phyloP scores from a whole-genome alignment of 1,284 basidiomycete species.

The Mycosarcoma maydis region DNA sequence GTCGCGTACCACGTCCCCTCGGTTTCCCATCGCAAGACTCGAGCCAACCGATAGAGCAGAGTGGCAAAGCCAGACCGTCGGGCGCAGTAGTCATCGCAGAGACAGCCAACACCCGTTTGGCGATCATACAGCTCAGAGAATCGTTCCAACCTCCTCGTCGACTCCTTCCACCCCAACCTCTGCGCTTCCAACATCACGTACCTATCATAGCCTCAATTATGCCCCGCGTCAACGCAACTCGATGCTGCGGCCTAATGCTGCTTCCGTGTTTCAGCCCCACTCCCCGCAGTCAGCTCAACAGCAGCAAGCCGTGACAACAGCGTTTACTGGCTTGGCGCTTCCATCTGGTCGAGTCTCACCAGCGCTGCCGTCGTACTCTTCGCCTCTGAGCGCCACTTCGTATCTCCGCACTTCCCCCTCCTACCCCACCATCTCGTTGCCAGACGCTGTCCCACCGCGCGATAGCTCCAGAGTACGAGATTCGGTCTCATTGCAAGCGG shows the following conservation, averaged over 20 bases:
- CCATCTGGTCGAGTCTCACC: constrained; percentile 1
- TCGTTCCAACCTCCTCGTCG: constrained; percentile 10
- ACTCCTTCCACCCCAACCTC: constrained; percentile 20
- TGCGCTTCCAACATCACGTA: constrained; percentile 5
- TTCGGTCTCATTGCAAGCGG: not conserved
- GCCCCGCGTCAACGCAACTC: constrained; percentile 26
- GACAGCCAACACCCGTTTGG: not conserved
- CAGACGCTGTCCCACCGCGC: constrained; percentile 3
- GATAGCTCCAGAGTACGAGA: not conserved
- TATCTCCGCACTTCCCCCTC: constrained; percentile 22
- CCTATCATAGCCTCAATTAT: constrained; percentile 31
- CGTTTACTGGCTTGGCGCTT: too few relatives aligned
- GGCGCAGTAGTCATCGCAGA: constrained; percentile 4
- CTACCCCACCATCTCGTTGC: constrained; percentile 22
- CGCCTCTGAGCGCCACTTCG: constrained; percentile 8
- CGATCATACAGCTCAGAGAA: not conserved
- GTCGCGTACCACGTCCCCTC: constrained; percentile 11
- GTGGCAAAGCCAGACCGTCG: constrained; percentile 17
- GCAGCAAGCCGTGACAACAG: not conserved
- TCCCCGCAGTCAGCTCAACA: constrained; percentile 3
- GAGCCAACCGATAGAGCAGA: constrained; percentile 20
- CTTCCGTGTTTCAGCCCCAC: constrained; percentile 22
- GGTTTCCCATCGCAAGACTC: constrained; percentile 22
- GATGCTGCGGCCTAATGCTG: constrained; percentile 14
- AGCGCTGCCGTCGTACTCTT: constrained; percentile 3